Conservation (phyloP, 441 rosid genomes). For the Kokia cookei region DNA sequence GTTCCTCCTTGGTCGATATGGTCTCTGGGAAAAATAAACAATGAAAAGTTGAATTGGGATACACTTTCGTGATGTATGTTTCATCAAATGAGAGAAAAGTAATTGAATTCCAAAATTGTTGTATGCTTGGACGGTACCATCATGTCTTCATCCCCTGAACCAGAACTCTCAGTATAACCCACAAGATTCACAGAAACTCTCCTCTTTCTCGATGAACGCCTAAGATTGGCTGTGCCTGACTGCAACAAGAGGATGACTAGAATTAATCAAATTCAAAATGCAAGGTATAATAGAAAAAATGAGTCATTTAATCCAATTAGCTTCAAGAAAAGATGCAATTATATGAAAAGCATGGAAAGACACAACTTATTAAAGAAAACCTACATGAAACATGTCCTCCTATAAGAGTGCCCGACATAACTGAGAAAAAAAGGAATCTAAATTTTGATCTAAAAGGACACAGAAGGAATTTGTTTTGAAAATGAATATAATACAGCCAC, state of each 20-base stretch:
- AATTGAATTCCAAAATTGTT: conserved; percentile 6
- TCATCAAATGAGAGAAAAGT: background rate
- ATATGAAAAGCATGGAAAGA: conserved; percentile 5
- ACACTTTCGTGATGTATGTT: background rate
- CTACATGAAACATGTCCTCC: conserved; percentile 6
- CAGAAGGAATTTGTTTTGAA: background rate
- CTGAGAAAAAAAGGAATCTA: background rate
- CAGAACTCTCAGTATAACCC: conserved; percentile 83
- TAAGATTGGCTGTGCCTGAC: conserved; percentile 73
- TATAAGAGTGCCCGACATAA: conserved; percentile 1
- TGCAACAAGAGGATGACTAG: conserved; percentile 25
- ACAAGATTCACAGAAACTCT: conserved; percentile 77
- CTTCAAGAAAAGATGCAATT: conserved; percentile 14
- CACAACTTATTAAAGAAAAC: background rate
- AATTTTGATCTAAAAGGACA: background rate
- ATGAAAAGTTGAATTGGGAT: conserved; percentile 5
- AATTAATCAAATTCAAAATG: conserved; percentile 13
- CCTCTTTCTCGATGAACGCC: conserved; percentile 93
- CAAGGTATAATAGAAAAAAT: background rate
- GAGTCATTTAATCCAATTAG: conserved; percentile 12
- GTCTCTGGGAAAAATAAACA: conserved; percentile 47
- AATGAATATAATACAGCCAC: background rate
- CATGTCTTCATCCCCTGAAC: conserved; percentile 88
- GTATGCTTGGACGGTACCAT: conserved; percentile 41
- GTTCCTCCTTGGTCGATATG: conserved; percentile 55